Evolutionary conservation across 2,329 filamentous ascomycete species (phyloP).

Genomic region (Penicillium italicum): DNA sequence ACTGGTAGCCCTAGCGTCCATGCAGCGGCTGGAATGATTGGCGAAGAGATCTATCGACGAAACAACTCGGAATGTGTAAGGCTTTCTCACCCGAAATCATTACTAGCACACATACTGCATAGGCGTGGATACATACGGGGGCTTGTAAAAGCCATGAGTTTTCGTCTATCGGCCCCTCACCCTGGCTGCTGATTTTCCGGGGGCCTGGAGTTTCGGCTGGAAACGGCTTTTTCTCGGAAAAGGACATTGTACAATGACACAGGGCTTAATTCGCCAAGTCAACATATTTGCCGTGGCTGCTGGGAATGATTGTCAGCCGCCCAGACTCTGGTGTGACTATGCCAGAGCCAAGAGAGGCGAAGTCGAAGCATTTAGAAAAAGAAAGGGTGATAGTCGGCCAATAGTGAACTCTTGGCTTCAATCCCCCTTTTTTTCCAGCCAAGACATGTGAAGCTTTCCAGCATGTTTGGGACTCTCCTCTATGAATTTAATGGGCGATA

Average conservation of each 20-base stretch:
- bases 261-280: constrained; percentile 14
- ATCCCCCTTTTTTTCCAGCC: constrained; percentile 21
- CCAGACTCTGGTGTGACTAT: constrained; percentile 13
- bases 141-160: constrained; percentile 16
- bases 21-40: constrained; percentile 17
- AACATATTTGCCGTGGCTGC: constrained; percentile 13
- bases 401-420: constrained; percentile 29
- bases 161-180: constrained; percentile 22
- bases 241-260: constrained; percentile 15
- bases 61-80: constrained; percentile 5
- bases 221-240: constrained; percentile 20
- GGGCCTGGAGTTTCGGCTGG: constrained; percentile 27
- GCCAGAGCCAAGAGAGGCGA: constrained; percentile 27
- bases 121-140: not conserved
- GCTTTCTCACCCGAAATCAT: constrained; percentile 6
- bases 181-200: constrained; percentile 35
- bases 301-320: constrained; percentile 14
- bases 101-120: constrained; percentile 6
- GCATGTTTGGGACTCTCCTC: constrained; percentile 18
- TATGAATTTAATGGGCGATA: constrained; percentile 16
- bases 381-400: constrained; percentile 20
- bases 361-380: constrained; percentile 23
- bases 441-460: constrained; percentile 29
- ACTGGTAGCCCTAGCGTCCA: constrained; percentile 8
- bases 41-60: constrained; percentile 1